A percentile compares a stretch with the other conserved stretches of the same genome.
These are phyloP conservation scores for Tetracladium maxilliforme DNA, from an alignment of 2,329 filamentous ascomycete species.

Conservation along the genomic window DNA sequence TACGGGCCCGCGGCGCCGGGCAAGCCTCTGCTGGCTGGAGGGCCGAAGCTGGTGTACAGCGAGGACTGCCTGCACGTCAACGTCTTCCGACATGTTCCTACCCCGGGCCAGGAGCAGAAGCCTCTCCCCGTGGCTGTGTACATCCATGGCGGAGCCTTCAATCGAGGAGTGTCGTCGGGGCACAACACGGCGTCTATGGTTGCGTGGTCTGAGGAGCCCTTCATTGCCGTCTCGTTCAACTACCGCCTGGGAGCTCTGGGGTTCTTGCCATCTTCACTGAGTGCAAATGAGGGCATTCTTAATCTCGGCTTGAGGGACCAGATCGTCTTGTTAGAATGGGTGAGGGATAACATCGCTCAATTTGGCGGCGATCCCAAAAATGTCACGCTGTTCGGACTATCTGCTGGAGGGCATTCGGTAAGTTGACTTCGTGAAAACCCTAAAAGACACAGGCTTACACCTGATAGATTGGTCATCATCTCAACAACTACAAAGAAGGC, in stretches of 20 bases:
- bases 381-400: conserved; percentile 44
- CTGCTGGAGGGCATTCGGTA: conserved; percentile 45
- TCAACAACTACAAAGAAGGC: conserved; percentile 31
- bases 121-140: conserved; percentile 36
- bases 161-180: conserved; percentile 25
- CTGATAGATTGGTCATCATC: conserved; percentile 48
- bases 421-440: conserved; percentile 7
- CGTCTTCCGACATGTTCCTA: conserved; percentile 23
- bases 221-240: conserved; percentile 45
- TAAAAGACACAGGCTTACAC: conserved; percentile 1
- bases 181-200: conserved; percentile 49
- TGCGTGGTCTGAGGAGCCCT: conserved; percentile 31
- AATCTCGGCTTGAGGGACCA: conserved; percentile 52
- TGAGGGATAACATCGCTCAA: conserved; percentile 36
- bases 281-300: conserved; percentile 34
- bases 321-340: conserved; percentile 39
- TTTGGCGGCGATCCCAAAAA: conserved; percentile 43
- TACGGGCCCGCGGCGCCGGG: conserved; percentile 23
- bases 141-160: conserved; percentile 48
- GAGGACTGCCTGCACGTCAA: conserved; percentile 38
- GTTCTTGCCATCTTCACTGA: conserved; percentile 43
- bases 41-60: conserved; percentile 8
- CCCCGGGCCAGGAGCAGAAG: conserved; percentile 9
- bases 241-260: conserved; percentile 55
- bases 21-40: conserved; percentile 13